These are phyloP conservation scores for Glebionis coronaria DNA, from an alignment of 129 eudicot genomes.

Conservation along the genomic window DNA sequence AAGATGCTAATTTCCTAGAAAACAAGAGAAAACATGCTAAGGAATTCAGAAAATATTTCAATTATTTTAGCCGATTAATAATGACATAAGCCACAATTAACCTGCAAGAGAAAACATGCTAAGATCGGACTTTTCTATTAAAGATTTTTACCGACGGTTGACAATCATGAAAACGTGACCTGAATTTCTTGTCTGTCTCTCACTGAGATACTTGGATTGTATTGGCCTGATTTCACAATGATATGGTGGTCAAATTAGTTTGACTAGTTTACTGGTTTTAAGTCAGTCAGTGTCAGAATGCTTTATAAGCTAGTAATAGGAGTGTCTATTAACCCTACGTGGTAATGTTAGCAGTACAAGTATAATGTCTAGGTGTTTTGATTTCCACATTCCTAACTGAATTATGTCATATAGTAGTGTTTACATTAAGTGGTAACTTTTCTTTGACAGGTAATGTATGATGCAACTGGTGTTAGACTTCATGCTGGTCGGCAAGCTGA, in stretches of 20 bases:
- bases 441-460: constrained; percentile 77
- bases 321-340: background rate
- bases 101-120: no score
- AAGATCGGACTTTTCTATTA: background rate
- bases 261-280: background rate
- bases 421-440: constrained; percentile 15
- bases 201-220: background rate
- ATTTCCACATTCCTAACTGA: background rate
- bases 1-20: background rate
- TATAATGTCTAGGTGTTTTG: background rate
- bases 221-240: background rate
- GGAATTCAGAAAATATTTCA: background rate
- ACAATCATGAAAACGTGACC: background rate
- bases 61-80: background rate
- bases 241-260: background rate
- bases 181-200: background rate
- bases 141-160: background rate
- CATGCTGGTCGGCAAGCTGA: constrained; percentile 98
- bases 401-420: background rate
- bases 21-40: background rate
- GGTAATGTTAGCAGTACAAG: background rate
- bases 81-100: background rate
- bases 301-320: background rate
- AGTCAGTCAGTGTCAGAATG: background rate
- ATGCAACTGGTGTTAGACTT: constrained; percentile 88